These are phyloP conservation scores for Ambrosia artemisiifolia DNA, from an alignment of 129 eudicot genomes.

Conservation along the genomic window DNA sequence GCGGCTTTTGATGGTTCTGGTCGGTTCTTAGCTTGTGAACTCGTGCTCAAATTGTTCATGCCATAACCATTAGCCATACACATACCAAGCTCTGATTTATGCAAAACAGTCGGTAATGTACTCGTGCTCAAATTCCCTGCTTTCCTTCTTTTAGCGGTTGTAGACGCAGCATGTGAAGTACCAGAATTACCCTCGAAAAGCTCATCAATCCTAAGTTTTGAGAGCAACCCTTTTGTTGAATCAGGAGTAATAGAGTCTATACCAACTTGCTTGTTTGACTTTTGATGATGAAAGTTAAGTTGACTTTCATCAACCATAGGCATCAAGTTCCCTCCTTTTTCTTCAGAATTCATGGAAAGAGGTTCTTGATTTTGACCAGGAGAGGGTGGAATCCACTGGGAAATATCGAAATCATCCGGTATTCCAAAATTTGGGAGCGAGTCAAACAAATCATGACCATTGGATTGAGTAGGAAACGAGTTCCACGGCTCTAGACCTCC, in stretches of 20 bases:
- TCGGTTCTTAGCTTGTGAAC: constrained; percentile 37
- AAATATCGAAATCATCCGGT: constrained; percentile 35
- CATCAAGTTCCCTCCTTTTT: constrained; percentile 38
- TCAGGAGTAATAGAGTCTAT: too few relatives aligned
- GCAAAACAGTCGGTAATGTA: constrained; percentile 27
- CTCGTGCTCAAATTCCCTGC: constrained; percentile 27
- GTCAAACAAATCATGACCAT: constrained; percentile 20
- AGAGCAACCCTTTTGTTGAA: constrained; percentile 59
- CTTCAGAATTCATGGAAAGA: constrained; percentile 14
- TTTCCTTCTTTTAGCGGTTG: constrained; percentile 52
- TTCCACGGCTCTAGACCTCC: constrained; percentile 4
- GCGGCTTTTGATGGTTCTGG: constrained; percentile 41
- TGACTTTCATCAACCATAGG: constrained; percentile 24
- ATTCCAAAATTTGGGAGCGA: constrained; percentile 30
- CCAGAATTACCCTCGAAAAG: constrained; percentile 48
- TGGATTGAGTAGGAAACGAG: constrained; percentile 4
- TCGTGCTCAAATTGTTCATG: constrained; percentile 32
- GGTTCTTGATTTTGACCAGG: constrained; percentile 33
- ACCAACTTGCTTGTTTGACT: too few relatives aligned
- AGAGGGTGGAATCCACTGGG: constrained; percentile 38
- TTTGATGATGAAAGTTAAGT: background rate
- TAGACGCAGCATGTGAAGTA: constrained; percentile 40
- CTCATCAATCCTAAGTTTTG: constrained; percentile 67
- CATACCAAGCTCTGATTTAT: constrained; percentile 24
- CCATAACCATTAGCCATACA: constrained; percentile 41